phyloP scores from a whole-genome alignment of 108 stramenopile genomes.

The Cyclotella sp. region DNA sequence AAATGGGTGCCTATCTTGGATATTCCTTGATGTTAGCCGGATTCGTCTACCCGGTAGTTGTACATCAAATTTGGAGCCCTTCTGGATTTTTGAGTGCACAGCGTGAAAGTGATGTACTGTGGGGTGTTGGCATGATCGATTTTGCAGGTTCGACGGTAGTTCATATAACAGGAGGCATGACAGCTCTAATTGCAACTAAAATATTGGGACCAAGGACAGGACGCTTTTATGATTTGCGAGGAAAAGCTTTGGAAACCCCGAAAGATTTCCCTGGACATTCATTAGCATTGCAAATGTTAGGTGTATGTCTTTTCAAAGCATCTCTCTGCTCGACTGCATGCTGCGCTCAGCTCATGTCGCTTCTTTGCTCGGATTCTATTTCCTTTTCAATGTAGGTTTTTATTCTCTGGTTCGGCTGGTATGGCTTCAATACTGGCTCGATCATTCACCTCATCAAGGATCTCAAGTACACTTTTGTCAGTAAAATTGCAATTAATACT shows the following conservation, averaged over 20 bases:
- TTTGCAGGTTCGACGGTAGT: constrained; percentile 96
- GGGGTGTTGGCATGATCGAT: constrained; percentile 84
- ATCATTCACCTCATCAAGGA: constrained; percentile 57
- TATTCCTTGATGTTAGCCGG: constrained; percentile 60
- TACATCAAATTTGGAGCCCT: constrained; percentile 59
- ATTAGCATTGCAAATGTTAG: constrained; percentile 69
- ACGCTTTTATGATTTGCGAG: constrained; percentile 83
- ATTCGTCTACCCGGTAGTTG: constrained; percentile 74
- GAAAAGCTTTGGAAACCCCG: constrained; percentile 74
- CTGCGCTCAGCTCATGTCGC: background rate
- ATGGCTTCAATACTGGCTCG: constrained; percentile 91
- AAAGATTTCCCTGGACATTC: constrained; percentile 73
- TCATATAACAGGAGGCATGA: constrained; percentile 92
- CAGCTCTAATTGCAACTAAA: constrained; percentile 85
- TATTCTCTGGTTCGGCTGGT: constrained; percentile 95
- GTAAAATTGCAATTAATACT: constrained; percentile 81
- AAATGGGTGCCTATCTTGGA: constrained; percentile 71
- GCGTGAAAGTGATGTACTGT: constrained; percentile 57
- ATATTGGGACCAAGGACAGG: constrained; percentile 88
- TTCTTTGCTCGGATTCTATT: background rate
- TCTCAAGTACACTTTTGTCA: constrained; percentile 47
- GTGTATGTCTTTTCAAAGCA: constrained; percentile 31
- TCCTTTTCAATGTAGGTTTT: constrained; percentile 47
- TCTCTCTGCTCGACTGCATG: constrained; percentile 28
- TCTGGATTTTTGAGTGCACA: constrained; percentile 58